Conservation (phyloP, 2,329 filamentous ascomycete genomes). For the Lasiodiplodia sp. region DNA sequence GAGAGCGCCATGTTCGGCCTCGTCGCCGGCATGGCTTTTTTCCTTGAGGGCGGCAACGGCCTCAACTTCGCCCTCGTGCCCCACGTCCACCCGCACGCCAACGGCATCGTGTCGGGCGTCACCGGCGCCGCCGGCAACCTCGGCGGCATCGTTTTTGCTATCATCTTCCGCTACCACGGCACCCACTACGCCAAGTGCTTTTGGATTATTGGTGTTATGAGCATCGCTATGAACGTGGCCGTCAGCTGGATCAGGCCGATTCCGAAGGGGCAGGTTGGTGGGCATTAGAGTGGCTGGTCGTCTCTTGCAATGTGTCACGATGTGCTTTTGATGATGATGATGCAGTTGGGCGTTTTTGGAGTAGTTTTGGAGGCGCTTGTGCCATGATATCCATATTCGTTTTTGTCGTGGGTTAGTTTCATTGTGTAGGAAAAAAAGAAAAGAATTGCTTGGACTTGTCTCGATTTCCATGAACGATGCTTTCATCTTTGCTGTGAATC, state of each 20-base stretch:
- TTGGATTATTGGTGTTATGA: slow-evolving; percentile 83
- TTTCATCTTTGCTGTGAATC: not conserved
- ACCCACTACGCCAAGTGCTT: slow-evolving; percentile 73
- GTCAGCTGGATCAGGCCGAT: slow-evolving; percentile 70
- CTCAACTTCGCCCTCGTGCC: slow-evolving; percentile 87
- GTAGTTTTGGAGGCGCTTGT: not conserved
- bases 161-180: slow-evolving; percentile 80
- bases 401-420: not conserved
- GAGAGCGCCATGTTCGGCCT: slow-evolving; percentile 76
- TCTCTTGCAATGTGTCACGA: not conserved
- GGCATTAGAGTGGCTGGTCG: slow-evolving; percentile 34
- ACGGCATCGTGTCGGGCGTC: slow-evolving; percentile 77
- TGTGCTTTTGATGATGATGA: not conserved
- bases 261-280: slow-evolving; percentile 61
- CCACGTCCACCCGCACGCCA: slow-evolving; percentile 83
- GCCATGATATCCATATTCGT: slow-evolving; percentile 12
- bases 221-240: slow-evolving; percentile 71
- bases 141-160: slow-evolving; percentile 83
- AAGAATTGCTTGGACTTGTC: not conserved
- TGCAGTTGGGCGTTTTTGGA: not conserved
- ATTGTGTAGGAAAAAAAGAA: not conserved
- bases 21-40: slow-evolving; percentile 78
- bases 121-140: slow-evolving; percentile 84
- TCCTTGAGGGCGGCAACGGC: slow-evolving; percentile 85
- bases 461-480: not conserved